These are phyloP conservation scores for Metschnikowia amazonensis DNA, from an alignment of 805 yeast genomes.

Conservation along the genomic window DNA sequence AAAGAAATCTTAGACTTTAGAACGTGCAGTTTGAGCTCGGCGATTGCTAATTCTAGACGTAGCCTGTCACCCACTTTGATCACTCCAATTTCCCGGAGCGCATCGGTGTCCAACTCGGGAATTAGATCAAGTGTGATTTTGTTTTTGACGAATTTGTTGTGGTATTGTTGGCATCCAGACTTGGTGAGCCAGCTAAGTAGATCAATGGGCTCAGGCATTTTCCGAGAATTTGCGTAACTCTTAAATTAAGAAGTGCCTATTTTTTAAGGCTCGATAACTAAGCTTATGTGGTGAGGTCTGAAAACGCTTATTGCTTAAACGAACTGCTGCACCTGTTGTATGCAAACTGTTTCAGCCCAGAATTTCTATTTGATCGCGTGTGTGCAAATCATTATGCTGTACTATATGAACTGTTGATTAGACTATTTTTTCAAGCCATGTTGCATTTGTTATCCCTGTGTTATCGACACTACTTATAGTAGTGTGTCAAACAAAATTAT, in stretches of 20 bases:
- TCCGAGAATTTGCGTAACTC: neutral
- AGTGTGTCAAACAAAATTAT: neutral
- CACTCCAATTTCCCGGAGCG: constrained; percentile 71
- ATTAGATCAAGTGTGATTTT: constrained; percentile 56
- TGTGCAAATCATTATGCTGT: neutral
- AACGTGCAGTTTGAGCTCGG: constrained; percentile 32
- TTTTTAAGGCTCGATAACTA: neutral
- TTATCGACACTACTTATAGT: neutral
- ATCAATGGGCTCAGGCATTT: constrained; percentile 19
- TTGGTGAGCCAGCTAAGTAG: constrained; percentile 36
- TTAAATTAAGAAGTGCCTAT: neutral
- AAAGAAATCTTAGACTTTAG: constrained; percentile 12
- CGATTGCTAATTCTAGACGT: constrained; percentile 57
- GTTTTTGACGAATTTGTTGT: constrained; percentile 38
- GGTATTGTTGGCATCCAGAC: constrained; percentile 34
- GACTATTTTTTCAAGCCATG: neutral
- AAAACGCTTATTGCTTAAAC: too few relatives aligned
- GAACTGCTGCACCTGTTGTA: neutral
- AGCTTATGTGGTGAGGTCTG: too few relatives aligned
- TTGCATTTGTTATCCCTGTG: neutral
- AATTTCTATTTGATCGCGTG: constrained; percentile 1
- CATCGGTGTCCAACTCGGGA: constrained; percentile 56
- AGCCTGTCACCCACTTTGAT: constrained; percentile 81
- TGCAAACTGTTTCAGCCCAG: constrained; percentile 2
- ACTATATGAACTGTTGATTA: neutral